These are phyloP conservation scores for Claviceps sorghi DNA, from an alignment of 2,329 filamentous ascomycete species.

Conservation along the genomic window DNA sequence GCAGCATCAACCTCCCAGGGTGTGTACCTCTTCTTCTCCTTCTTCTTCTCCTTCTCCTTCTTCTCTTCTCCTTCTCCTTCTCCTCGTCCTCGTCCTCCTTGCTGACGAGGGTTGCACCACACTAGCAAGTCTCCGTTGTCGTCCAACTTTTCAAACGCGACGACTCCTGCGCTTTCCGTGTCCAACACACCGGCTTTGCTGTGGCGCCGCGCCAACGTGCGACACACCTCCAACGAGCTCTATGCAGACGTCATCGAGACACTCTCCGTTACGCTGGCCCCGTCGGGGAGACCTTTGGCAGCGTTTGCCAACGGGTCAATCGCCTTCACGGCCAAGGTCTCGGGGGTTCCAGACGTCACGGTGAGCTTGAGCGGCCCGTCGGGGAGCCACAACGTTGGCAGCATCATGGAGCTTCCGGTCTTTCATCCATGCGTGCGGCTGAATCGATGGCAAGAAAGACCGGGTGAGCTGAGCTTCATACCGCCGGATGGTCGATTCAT, in stretches of 20 bases:
- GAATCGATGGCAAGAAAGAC: constrained; percentile 74
- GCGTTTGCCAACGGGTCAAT: constrained; percentile 86
- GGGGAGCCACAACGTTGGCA: constrained; percentile 60
- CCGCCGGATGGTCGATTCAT: constrained; percentile 91
- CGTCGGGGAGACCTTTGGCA: constrained; percentile 73
- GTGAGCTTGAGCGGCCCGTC: constrained; percentile 67
- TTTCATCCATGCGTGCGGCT: constrained; percentile 93
- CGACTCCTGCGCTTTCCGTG: constrained; percentile 24
- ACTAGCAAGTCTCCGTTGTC: constrained; percentile 26
- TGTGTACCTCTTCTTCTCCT: constrained; percentile 18
- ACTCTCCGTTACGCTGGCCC: constrained; percentile 72
- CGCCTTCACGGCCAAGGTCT: constrained; percentile 89
- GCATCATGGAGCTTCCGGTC: constrained; percentile 72
- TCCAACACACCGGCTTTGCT: constrained; percentile 48
- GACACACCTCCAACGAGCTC: constrained; percentile 92
- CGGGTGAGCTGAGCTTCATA: constrained; percentile 88
- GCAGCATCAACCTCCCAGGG: constrained; percentile 73
- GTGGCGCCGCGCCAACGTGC: constrained; percentile 82
- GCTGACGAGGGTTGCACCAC: not conserved
- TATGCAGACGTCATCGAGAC: constrained; percentile 94
- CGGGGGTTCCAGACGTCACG: constrained; percentile 81
- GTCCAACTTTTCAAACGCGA: constrained; percentile 24
- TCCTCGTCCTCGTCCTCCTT: not conserved
- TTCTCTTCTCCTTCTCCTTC: not conserved
- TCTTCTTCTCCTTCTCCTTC: too few relatives aligned